A percentile compares a stretch with the other conserved stretches of the same genome.
Conservation (phyloP, 2,329 filamentous ascomycete genomes). For the Ophiostoma angusticollis region DNA sequence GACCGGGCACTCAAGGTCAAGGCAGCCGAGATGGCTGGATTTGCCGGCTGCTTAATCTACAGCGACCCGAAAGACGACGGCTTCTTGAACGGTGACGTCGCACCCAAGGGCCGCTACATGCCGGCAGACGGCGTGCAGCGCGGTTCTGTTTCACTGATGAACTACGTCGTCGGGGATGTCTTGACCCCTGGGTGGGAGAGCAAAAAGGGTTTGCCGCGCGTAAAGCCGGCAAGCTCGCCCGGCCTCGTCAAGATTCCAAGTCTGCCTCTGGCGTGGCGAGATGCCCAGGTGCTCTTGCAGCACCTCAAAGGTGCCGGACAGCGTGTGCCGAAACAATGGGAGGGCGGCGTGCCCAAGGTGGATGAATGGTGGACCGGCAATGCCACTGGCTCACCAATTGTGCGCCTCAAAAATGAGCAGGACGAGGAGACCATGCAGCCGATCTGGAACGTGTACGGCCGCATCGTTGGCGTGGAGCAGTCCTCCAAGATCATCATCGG, state of each 20-base stretch:
- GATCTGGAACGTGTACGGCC: constrained; percentile 85
- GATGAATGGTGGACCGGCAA: constrained; percentile 78
- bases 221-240: constrained; percentile 55
- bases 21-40: constrained; percentile 76
- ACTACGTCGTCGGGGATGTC: constrained; percentile 80
- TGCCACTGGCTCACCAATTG: constrained; percentile 52
- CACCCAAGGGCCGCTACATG: constrained; percentile 68
- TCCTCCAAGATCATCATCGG: constrained; percentile 76
- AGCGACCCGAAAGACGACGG: constrained; percentile 81
- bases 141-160: constrained; percentile 67
- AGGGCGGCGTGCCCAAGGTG: constrained; percentile 62
- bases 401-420: constrained; percentile 75
- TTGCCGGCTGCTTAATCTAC: constrained; percentile 80
- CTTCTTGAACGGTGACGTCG: constrained; percentile 57
- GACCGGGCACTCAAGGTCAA: constrained; percentile 76
- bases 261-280: constrained; percentile 77
- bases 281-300: constrained; percentile 69
- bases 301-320: constrained; percentile 63
- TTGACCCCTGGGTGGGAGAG: constrained; percentile 80
- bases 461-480: constrained; percentile 75
- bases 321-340: constrained; percentile 57
- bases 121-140: constrained; percentile 73
- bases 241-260: constrained; percentile 78
- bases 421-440: constrained; percentile 71
- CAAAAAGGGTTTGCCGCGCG: constrained; percentile 47